Conservation (phyloP, 176 grass and related monocot genomes). For the Musa acuminata region DNA sequence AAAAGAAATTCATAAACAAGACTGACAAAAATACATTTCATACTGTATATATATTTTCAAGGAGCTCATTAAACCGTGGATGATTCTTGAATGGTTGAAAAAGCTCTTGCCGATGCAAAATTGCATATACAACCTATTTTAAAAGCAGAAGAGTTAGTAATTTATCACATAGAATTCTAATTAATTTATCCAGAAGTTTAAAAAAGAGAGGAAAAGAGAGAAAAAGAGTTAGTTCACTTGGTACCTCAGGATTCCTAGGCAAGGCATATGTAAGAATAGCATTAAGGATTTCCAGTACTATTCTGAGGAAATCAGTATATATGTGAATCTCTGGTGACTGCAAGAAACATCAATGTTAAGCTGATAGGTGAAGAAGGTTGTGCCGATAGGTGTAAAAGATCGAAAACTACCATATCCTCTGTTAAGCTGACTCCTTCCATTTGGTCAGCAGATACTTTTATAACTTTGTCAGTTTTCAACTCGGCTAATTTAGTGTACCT, state of each 20-base stretch:
- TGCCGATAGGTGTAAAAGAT: neutral
- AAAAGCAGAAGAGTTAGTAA: constrained; percentile 20
- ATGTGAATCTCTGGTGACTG: constrained; percentile 98
- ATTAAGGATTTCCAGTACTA: constrained; percentile 97
- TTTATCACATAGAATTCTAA: neutral
- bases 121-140: constrained; percentile 91
- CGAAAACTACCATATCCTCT: constrained; percentile 78
- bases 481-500: constrained; percentile 99
- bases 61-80: constrained; percentile 93
- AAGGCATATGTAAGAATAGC: constrained; percentile 97
- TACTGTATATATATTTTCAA: constrained; percentile 99
- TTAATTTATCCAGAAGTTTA: too few relatives aligned
- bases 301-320: constrained; percentile 95
- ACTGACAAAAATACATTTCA: constrained; percentile 15
- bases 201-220: too few relatives aligned
- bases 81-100: constrained; percentile 95
- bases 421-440: constrained; percentile 64
- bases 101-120: constrained; percentile 96
- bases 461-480: constrained; percentile 75
- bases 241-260: constrained; percentile 91
- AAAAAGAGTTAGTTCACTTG: neutral
- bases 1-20: neutral
- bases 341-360: constrained; percentile 24
- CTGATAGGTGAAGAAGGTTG: neutral
- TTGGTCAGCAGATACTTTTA: constrained; percentile 50